Conservation (phyloP, 495 filamentous ascomycete species). For the Darksidea phi region DNA sequence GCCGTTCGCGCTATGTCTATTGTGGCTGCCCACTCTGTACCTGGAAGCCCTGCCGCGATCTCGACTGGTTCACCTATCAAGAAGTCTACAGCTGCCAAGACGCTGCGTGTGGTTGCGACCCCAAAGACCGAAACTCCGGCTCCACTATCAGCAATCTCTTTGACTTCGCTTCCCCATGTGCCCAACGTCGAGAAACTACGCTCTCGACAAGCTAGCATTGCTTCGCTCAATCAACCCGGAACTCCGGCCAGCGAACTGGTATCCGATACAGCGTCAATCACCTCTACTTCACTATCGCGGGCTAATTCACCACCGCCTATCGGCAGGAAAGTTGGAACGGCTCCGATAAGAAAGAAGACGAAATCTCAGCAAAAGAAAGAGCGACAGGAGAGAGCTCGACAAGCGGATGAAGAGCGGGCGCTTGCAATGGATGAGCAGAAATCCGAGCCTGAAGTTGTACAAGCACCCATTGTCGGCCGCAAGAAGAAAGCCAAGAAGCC, state of each 20-base stretch:
- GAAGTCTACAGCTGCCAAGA: slow-evolving; percentile 47
- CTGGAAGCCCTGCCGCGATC: slow-evolving; percentile 51
- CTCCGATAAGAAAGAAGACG: slow-evolving; percentile 73
- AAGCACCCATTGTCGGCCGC: slow-evolving; percentile 78
- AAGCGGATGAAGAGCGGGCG: slow-evolving; percentile 62
- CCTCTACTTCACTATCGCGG: slow-evolving; percentile 78
- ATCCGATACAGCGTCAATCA: slow-evolving; percentile 73
- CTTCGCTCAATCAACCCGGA: slow-evolving; percentile 65
- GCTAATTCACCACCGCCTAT: slow-evolving; percentile 73
- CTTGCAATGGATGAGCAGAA: slow-evolving; percentile 58
- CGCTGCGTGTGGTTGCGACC: slow-evolving; percentile 69
- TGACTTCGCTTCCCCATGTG: slow-evolving; percentile 36
- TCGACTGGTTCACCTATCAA: slow-evolving; percentile 51
- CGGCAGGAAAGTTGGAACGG: slow-evolving; percentile 63
- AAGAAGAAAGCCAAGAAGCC: slow-evolving; percentile 92
- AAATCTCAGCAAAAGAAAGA: slow-evolving; percentile 93
- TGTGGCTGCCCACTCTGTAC: slow-evolving; percentile 43
- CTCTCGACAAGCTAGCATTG: slow-evolving; percentile 60
- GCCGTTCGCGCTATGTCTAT: slow-evolving; percentile 27
- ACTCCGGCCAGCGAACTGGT: slow-evolving; percentile 74
- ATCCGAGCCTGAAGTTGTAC: slow-evolving; percentile 59
- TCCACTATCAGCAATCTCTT: slow-evolving; percentile 42
- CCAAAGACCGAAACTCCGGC: slow-evolving; percentile 65
- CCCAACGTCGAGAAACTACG: slow-evolving; percentile 46
- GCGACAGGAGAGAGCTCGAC: slow-evolving; percentile 61